Percentiles rank a stretch among this genome's conserved stretches.
Evolutionary conservation across 2,329 filamentous ascomycete genomes (phyloP).

Genomic region (Alternaria triticimaculans): DNA sequence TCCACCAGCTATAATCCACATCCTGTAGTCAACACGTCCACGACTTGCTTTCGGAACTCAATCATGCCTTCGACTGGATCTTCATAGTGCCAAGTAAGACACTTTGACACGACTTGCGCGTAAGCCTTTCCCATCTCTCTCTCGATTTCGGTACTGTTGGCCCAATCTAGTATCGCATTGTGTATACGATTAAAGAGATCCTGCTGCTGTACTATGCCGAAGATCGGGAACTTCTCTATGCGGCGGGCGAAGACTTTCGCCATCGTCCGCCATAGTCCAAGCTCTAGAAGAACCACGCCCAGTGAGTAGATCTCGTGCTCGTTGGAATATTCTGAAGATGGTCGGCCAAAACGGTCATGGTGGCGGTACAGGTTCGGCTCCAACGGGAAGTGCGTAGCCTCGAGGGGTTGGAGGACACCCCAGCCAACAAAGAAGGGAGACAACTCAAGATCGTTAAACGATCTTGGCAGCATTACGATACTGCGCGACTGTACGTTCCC

Average conservation of each 20-base stretch:
- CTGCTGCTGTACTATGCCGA: slow-evolving; percentile 8
- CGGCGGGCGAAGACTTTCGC: slow-evolving; percentile 15
- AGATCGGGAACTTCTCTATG: slow-evolving; percentile 13
- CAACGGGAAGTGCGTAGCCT: slow-evolving; percentile 5
- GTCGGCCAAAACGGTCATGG: slow-evolving; percentile 54
- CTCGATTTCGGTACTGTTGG: slow-evolving; percentile 17
- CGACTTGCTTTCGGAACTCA: slow-evolving; percentile 17
- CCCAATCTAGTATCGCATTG: slow-evolving; percentile 15
- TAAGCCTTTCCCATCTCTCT: slow-evolving; percentile 20
- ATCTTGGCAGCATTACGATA: slow-evolving; percentile 15
- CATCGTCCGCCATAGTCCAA: slow-evolving; percentile 55
- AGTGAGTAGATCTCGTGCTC: slow-evolving; percentile 65
- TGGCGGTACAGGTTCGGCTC: slow-evolving; percentile 59
- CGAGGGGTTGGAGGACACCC: slow-evolving; percentile 12
- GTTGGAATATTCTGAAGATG: slow-evolving; percentile 51
- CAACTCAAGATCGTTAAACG: slow-evolving; percentile 12
- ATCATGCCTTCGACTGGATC: slow-evolving; percentile 15
- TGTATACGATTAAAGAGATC: slow-evolving; percentile 16
- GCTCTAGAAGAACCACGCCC: slow-evolving; percentile 61
- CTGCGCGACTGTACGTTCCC: slow-evolving; percentile 19
- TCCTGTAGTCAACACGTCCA: slow-evolving; percentile 8
- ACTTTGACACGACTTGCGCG: slow-evolving; percentile 15
- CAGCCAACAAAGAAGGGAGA: slow-evolving; percentile 22
- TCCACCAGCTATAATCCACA: neutral
- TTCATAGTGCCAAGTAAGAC: slow-evolving; percentile 16